Conservation (phyloP, 768 basidiomycete genomes). For the Leucosporidium yakuticum region DNA sequence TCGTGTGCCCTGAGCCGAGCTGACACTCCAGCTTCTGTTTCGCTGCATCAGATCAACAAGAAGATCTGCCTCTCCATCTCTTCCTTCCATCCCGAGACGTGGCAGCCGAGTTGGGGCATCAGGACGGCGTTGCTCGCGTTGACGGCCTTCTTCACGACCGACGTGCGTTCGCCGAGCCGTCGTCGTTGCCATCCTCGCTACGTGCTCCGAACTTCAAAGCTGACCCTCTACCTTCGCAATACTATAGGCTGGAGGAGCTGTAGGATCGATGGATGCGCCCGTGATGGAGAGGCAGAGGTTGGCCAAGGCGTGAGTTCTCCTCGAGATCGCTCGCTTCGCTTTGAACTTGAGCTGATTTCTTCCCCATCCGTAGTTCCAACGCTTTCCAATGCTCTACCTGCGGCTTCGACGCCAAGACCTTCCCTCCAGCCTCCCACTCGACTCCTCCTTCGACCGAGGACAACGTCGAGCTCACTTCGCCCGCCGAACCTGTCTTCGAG, state of each 20-base stretch:
- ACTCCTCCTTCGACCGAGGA: too few relatives aligned
- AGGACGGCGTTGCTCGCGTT: constrained; percentile 58
- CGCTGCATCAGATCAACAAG: constrained; percentile 61
- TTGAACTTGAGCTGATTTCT: background rate
- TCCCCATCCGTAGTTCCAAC: background rate
- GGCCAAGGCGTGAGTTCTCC: constrained; percentile 8
- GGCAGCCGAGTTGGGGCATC: constrained; percentile 99
- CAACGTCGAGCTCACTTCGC: too few relatives aligned
- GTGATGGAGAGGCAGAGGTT: constrained; percentile 24
- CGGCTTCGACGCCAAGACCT: constrained; percentile 20
- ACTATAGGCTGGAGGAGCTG: constrained; percentile 26
- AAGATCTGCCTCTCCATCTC: constrained; percentile 56
- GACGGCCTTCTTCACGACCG: constrained; percentile 40
- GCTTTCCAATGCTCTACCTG: constrained; percentile 19
- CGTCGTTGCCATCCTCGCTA: too few relatives aligned
- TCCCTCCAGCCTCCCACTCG: too few relatives aligned
- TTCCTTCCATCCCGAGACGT: constrained; percentile 66
- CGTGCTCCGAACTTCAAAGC: background rate
- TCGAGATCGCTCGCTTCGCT: background rate
- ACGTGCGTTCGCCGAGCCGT: constrained; percentile 40
- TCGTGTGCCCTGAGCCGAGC: too few relatives aligned
- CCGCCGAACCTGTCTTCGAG: too few relatives aligned
- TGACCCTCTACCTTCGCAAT: background rate
- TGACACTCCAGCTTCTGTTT: too few relatives aligned
- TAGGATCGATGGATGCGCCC: constrained; percentile 29